These are phyloP conservation scores for Fusarium subtropicale DNA, from an alignment of 2,329 filamentous ascomycete genomes.

Conservation along the genomic window DNA sequence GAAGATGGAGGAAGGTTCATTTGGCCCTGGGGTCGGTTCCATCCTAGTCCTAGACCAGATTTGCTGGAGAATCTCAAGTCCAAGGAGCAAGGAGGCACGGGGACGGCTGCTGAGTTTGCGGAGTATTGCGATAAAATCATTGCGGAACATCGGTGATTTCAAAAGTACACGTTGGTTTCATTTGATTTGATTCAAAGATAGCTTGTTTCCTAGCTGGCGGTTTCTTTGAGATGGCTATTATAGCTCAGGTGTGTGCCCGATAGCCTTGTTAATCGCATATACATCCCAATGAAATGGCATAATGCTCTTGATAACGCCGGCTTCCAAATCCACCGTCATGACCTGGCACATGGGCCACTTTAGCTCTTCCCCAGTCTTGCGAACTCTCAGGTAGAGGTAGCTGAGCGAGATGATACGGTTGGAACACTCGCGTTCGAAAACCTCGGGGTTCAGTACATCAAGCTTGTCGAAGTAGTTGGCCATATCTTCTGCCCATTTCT, in stretches of 20 bases:
- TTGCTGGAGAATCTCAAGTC: constrained; percentile 17
- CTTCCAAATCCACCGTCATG: constrained; percentile 50
- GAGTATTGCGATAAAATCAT: constrained; percentile 15
- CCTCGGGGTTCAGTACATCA: constrained; percentile 48
- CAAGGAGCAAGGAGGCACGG: constrained; percentile 17
- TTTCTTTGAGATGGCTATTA: not conserved
- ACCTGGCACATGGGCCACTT: constrained; percentile 49
- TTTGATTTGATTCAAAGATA: not conserved
- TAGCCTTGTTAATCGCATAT: constrained; percentile 37
- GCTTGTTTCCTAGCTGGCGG: not conserved
- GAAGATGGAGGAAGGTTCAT: constrained; percentile 31
- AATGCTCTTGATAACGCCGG: constrained; percentile 48
- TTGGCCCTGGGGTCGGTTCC: constrained; percentile 19
- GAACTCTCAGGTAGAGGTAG: constrained; percentile 46
- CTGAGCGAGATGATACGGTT: constrained; percentile 47
- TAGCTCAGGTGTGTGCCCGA: constrained; percentile 29
- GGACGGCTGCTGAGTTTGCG: constrained; percentile 17
- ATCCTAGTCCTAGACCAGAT: constrained; percentile 13
- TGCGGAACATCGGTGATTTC: constrained; percentile 8
- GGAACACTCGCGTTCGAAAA: constrained; percentile 49
- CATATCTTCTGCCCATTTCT: constrained; percentile 50
- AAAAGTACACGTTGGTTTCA: not conserved
- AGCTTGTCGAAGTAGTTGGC: constrained; percentile 45
- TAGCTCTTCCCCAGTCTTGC: constrained; percentile 49
- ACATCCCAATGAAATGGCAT: constrained; percentile 55